Base-by-base conservation (phyloP, 208 protist species). In the Acanthamoeba divionensis region DNA sequence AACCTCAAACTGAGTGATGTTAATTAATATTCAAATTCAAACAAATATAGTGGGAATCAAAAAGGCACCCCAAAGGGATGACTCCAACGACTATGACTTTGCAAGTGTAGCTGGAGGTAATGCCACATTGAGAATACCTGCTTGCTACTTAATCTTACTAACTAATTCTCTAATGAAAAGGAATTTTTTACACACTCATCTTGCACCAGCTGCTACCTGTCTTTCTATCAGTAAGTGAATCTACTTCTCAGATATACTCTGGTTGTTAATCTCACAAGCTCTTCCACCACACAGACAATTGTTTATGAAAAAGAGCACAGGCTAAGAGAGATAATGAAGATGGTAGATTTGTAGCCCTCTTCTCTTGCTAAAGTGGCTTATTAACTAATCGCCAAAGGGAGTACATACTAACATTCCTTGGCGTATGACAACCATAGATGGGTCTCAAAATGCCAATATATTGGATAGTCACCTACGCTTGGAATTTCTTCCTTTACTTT, bases 271-370 rank as follows among this genome's bases (percentile, higher is more conserved):
- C n/a, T n/a, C n/a, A n/a, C n/a, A 12, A 86, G 44, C 24, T n/a
- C 36, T 71, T 8, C 52, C 47, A 26, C 13, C 36, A 0, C 15
- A 10, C 55, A 86, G 79, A 54, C 24, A 44, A 77, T 91, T 18
- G 90, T 55, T 36, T 90, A 91, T n/a, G 90, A 91, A n/a, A 91
- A 91, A 52, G 90, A 91, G 41, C 50, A 90, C 62, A 12, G 66
- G 5, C 52, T 91, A 26, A 26, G 75, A 10, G 75, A 91, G 80
- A 82, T 90, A 26, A 91, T 91, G 90, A 90, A 90, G 65, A 90
- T 91, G 79, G 79, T 88, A 52, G 26, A 21, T 2, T 12, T 41
- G 10, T 4, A 13, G 12, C 55, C 69, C 33, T 6, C 15, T 12
- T 2, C 2, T 60, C 75, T 10, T 26, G 15, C 31, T 5, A 79